Percentiles rank a stretch among this genome's conserved stretches.
Evolutionary conservation across 352 stramenopile genomes (phyloP).

Genomic region (Phytophthora lateralis): DNA sequence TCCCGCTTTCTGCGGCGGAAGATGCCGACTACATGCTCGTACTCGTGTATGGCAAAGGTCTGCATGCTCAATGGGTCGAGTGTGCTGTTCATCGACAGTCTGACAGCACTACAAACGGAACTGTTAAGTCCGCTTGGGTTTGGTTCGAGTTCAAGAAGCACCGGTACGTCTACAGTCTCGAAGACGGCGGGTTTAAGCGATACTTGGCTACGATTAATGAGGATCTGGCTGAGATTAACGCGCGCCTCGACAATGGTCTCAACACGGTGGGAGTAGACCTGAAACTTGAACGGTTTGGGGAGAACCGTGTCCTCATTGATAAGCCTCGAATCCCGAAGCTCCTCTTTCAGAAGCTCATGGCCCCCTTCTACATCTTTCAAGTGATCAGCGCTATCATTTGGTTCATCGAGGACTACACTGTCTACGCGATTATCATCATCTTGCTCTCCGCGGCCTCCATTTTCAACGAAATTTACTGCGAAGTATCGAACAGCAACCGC

Average conservation of each 20-base stretch:
- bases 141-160: constrained; percentile 85
- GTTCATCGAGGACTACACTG: constrained; percentile 51
- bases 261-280: constrained; percentile 11
- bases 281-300: constrained; percentile 45
- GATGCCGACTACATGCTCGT: constrained; percentile 59
- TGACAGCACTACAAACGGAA: neutral
- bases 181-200: constrained; percentile 57
- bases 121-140: constrained; percentile 23
- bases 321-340: constrained; percentile 42
- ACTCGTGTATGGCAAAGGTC: constrained; percentile 45
- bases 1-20: constrained; percentile 31
- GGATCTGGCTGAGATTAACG: constrained; percentile 31
- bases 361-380: constrained; percentile 73
- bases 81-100: constrained; percentile 22
- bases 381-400: constrained; percentile 57
- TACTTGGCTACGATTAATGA: constrained; percentile 54
- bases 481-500: constrained; percentile 51
- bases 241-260: constrained; percentile 38
- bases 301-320: constrained; percentile 59
- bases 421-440: constrained; percentile 59
- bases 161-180: constrained; percentile 60
- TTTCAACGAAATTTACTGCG: constrained; percentile 49
- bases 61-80: constrained; percentile 52
- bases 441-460: constrained; percentile 51
- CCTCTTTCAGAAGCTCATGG: constrained; percentile 54